Evolutionary conservation across 2,329 filamentous ascomycete genomes (phyloP), one percentile per base, ranked within the genome.

Genomic region (Ophiostoma pallidulum): DNA sequence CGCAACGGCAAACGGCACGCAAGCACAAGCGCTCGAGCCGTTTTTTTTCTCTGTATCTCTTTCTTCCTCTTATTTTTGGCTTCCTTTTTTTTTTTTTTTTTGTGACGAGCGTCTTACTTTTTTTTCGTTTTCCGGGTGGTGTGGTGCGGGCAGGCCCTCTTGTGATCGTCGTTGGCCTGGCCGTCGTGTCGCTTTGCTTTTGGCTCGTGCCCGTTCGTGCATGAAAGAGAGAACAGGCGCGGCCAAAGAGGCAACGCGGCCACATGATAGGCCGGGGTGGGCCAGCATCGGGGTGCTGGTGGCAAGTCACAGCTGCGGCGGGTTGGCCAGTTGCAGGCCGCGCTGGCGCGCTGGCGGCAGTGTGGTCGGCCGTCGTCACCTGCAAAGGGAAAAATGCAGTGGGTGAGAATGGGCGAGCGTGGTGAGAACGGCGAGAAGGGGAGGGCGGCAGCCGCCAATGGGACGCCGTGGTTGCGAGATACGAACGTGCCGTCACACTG

Each of bases 1-100:
- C n/a, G n/a, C n/a, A n/a, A n/a, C 16, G 42, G 19, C 42, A 29
- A 45, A 45, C 42, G 12, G 35, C 9, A 39, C 22, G 43, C 26
- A 36, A 18, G 36, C 20, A 40, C 20, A 41, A 47, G 45, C 45
- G 38, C 45, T 47, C 45, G 45, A 42, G 31, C 45, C n/a, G 13
- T 40, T 46, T 40, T 26, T 18, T 36, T 28, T 19, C 19, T 37
- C 13, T n/a, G 19, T n/a, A 29, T 9, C 14, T 8, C n/a, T n/a
- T n/a, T n/a, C n/a, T n/a, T n/a, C n/a, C n/a, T n/a, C n/a, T n/a
- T n/a, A n/a, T n/a, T n/a, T n/a, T n/a, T n/a, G n/a, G n/a, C n/a
- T n/a, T n/a, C n/a, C n/a, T n/a, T n/a, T 24, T 35, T 36, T 16
- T 37, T 37, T 19, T n/a, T 29, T n/a, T 38, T 9, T 12, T 8